Conservation (phyloP, 2,329 filamentous ascomycete genomes). For the Diaporthe sp. region DNA sequence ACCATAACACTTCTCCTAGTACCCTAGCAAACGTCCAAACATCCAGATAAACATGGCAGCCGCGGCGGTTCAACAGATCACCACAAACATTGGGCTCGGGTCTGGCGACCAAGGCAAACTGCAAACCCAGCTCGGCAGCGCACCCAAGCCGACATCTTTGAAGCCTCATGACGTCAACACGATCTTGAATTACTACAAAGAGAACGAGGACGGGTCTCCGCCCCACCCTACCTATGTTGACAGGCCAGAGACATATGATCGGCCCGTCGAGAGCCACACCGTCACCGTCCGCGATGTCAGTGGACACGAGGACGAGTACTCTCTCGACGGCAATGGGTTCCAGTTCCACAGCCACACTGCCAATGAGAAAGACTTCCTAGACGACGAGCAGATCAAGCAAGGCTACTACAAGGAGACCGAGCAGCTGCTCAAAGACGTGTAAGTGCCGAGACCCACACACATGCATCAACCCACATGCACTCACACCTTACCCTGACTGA, state of each 20-base stretch:
- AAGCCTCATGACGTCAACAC: conserved; percentile 30
- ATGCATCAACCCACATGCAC: neutral
- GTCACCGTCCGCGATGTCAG: conserved; percentile 68
- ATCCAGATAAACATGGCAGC: neutral
- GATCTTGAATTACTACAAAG: conserved; percentile 12
- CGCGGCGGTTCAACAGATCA: neutral
- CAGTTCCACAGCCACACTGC: conserved; percentile 68
- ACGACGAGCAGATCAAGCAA: conserved; percentile 51
- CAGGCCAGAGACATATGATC: conserved; percentile 12
- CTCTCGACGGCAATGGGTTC: conserved; percentile 66
- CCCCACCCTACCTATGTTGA: conserved; percentile 17
- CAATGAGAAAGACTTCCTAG: conserved; percentile 68
- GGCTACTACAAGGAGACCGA: conserved; percentile 11
- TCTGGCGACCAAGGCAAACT: neutral
- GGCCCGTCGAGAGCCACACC: conserved; percentile 38
- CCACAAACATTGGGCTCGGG: conserved; percentile 12
- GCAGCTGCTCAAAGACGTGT: conserved; percentile 29
- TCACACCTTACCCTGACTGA: neutral
- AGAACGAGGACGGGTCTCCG: conserved; percentile 14
- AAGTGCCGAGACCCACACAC: neutral
- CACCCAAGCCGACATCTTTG: conserved; percentile 8
- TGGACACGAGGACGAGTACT: conserved; percentile 77
- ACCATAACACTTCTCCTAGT: neutral
- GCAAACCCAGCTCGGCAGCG: conserved; percentile 2
- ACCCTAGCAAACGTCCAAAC: neutral